Evolutionary conservation across 2,329 filamentous ascomycete species (phyloP), one percentile per base, ranked within the genome.

Genomic region (Exophiala lecanii-corni): DNA sequence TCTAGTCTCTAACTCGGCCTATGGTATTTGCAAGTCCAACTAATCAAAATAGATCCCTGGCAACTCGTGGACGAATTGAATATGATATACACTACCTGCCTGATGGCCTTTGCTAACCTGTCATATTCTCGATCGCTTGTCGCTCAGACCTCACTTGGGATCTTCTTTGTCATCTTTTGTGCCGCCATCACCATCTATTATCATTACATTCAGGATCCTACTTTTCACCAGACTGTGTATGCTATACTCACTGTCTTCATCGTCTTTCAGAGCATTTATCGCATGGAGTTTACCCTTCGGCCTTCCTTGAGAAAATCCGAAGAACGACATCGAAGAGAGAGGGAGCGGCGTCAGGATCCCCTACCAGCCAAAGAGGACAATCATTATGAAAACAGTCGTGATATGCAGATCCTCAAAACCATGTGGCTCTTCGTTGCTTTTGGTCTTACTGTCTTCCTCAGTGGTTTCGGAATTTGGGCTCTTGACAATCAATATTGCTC

Each of bases 211-310:
- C 86, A 89, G 59, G 82, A 94, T 52, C 86, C 88, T 0, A 71
- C 78, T 1, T 94, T 94, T 62, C 88, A 94, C 65, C 86, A 94
- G 61, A 81, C 79, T 48, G 83, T 82, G 3, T 94, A 89, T 55
- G 85, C 81, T 2, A 59, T 84, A 3, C 67, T 94, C 32, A 92
- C 86, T 0, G 73, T 74, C 4, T 70, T 81, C 31, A 79, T 91
- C 16, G 72, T 92, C 17, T 69, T 84, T 40, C 79, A 84, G 23
- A 84, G 81, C 55, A 82, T 89, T 71, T 87, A 80, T 60, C 78
- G 86, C 18, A 91, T 91, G 83, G 82, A 86, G 55, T 63, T 73
- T 38, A 77, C 73, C 23, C 68, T 86, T 28, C 72, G 81, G 9
- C 81, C 81, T 5, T 73, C 68, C 4, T 71, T 75, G 70, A 57